Percentiles rank a stretch among this genome's conserved stretches.
Conservation (phyloP, 257 asterid species). For the Solanum dulcamara region DNA sequence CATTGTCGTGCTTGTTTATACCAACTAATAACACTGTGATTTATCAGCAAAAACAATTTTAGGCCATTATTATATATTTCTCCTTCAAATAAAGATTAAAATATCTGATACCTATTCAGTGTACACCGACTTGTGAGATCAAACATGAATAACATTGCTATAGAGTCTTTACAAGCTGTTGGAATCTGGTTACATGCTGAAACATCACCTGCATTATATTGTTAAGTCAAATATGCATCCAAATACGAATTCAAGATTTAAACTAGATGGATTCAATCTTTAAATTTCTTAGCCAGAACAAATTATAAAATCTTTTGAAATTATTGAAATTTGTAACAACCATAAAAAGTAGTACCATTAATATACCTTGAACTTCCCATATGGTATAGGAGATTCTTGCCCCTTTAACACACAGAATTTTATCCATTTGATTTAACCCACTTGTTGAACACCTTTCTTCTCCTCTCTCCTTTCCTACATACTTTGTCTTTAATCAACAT, state of each 20-base stretch:
- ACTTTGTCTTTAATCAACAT: slow-evolving; percentile 37
- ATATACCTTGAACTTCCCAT: slow-evolving; percentile 71
- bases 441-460: slow-evolving; percentile 12
- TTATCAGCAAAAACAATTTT: neutral
- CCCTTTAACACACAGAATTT: slow-evolving; percentile 54
- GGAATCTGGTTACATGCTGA: slow-evolving; percentile 36
- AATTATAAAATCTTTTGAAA: no score
- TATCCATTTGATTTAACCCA: slow-evolving; percentile 64
- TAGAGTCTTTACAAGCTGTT: slow-evolving; percentile 56
- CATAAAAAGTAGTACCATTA: no score
- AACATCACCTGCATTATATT: slow-evolving; percentile 49
- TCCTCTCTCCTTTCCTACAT: slow-evolving; percentile 43
- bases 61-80: neutral
- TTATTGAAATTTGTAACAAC: neutral
- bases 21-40: slow-evolving; percentile 54
- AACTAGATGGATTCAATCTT: no score
- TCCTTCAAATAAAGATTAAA: neutral
- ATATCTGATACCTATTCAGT: slow-evolving; percentile 40
- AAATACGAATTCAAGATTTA: no score
- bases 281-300: no score
- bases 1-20: slow-evolving; percentile 69
- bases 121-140: slow-evolving; percentile 80
- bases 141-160: slow-evolving; percentile 71
- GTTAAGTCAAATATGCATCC: no score
- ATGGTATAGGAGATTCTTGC: slow-evolving; percentile 61